Evolutionary conservation across 441 rosid species (phyloP).

Genomic region (Gossypium davidsonii): DNA sequence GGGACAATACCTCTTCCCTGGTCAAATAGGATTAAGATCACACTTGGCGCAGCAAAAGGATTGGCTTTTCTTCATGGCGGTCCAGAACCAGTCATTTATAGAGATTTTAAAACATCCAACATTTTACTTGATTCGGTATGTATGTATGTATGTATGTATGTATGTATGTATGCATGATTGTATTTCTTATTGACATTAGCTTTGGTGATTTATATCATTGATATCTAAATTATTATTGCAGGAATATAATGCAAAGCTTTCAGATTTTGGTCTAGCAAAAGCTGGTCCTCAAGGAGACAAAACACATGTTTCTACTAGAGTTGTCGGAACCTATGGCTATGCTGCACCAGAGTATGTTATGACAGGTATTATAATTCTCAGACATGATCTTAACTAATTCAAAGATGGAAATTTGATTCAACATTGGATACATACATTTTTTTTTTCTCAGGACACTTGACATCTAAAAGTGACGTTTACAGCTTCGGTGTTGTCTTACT

Average conservation of each 20-base stretch:
- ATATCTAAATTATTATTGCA: conserved; percentile 13
- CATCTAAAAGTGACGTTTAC: conserved; percentile 48
- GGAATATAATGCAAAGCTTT: conserved; percentile 52
- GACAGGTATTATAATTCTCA: conserved; percentile 31
- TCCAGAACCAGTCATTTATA: conserved; percentile 42
- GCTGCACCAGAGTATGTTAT: conserved; percentile 53
- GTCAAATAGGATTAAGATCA: conserved; percentile 36
- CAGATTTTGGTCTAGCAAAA: conserved; percentile 52
- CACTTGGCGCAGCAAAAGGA: conserved; percentile 41
- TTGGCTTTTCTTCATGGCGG: conserved; percentile 51
- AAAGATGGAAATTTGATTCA: conserved; percentile 9
- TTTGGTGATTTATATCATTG: not conserved
- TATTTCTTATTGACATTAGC: not conserved
- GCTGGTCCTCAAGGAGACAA: conserved; percentile 39
- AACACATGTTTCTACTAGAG: conserved; percentile 48
- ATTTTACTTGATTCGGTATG: conserved; percentile 36
- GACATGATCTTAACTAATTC: conserved; percentile 7
- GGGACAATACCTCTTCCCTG: conserved; percentile 58
- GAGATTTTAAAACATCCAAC: conserved; percentile 52
- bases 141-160: not conserved
- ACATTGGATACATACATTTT: not conserved
- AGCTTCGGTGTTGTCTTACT: conserved; percentile 50
- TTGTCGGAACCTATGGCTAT: conserved; percentile 50
- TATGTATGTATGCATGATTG: too few species aligned
- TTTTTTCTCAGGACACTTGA: conserved; percentile 35